phyloP scores from a whole-genome alignment of 495 filamentous ascomycete genomes.

The Penicillium atrosanguineum region DNA sequence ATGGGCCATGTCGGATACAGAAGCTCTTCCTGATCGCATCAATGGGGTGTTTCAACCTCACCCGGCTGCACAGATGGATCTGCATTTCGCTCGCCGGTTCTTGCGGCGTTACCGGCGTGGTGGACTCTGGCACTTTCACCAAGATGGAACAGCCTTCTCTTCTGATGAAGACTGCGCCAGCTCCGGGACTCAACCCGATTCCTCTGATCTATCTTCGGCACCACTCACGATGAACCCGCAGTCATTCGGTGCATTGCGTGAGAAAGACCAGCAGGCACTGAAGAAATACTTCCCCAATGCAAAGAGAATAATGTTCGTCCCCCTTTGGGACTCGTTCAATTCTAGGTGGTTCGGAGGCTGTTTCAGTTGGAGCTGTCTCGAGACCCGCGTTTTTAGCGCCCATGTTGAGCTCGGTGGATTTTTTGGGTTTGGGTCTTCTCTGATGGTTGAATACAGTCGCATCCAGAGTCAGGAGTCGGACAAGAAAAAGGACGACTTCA shows the following conservation, averaged over 20 bases:
- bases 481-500: conserved; percentile 59
- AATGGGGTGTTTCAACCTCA: background rate
- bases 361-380: conserved; percentile 47
- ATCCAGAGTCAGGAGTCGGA: conserved; percentile 43
- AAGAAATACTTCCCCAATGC: conserved; percentile 20
- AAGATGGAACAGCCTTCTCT: conserved; percentile 6
- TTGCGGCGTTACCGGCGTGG: conserved; percentile 12
- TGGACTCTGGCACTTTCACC: conserved; percentile 19
- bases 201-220: too few relatives aligned
- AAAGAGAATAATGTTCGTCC: conserved; percentile 41
- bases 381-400: conserved; percentile 20
- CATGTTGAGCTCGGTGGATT: conserved; percentile 31
- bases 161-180: conserved; percentile 13
- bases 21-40: background rate
- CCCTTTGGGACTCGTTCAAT: conserved; percentile 59
- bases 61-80: conserved; percentile 9
- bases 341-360: conserved; percentile 61
- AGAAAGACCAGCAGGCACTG: conserved; percentile 21
- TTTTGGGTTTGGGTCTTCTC: conserved; percentile 56
- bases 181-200: background rate
- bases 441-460: conserved; percentile 58
- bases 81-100: conserved; percentile 12
- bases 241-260: background rate
- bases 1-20: conserved; percentile 6
- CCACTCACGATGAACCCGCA: too few relatives aligned